A percentile compares a stretch with the other conserved stretches of the same genome.
phyloP scores from a whole-genome alignment of 2,329 filamentous ascomycete genomes.

The Colletotrichum sp. region DNA sequence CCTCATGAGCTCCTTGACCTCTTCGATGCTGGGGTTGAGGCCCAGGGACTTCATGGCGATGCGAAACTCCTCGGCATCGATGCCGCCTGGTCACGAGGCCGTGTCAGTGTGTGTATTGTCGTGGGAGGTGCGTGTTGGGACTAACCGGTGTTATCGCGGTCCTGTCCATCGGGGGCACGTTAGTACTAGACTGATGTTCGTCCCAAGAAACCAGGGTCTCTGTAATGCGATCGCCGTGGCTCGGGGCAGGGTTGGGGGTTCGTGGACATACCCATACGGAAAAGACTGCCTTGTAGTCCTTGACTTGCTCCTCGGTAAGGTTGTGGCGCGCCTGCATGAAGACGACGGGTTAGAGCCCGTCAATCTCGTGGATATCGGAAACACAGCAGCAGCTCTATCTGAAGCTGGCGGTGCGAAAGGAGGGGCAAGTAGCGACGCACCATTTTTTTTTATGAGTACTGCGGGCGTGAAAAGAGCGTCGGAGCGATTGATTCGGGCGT shows the following conservation, averaged over 20 bases:
- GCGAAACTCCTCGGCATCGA: slow-evolving; percentile 23
- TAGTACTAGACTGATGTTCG: slow-evolving; percentile 8
- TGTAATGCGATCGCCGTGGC: background rate
- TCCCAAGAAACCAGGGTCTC: background rate
- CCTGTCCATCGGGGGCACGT: slow-evolving; percentile 9
- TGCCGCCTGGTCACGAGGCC: slow-evolving; percentile 6
- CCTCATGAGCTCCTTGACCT: slow-evolving; percentile 24
- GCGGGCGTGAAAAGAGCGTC: background rate
- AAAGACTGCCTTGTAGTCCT: slow-evolving; percentile 23
- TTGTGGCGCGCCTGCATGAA: slow-evolving; percentile 11
- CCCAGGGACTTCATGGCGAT: slow-evolving; percentile 25
- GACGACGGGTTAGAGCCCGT: background rate
- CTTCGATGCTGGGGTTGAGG: slow-evolving; percentile 21
- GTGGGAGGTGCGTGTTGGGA: background rate
- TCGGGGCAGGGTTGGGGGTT: background rate
- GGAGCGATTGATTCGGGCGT: background rate
- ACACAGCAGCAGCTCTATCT: background rate
- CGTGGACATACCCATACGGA: slow-evolving; percentile 20
- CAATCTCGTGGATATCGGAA: background rate
- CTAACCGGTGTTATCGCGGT: slow-evolving; percentile 24
- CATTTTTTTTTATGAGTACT: slow-evolving; percentile 13
- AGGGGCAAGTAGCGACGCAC: slow-evolving; percentile 9
- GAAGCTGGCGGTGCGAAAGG: background rate
- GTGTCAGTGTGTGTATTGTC: background rate
- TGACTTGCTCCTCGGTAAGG: slow-evolving; percentile 21